These are phyloP conservation scores for Tillandsia leiboldiana DNA, from an alignment of 176 grass and related monocot genomes.

Conservation along the genomic window DNA sequence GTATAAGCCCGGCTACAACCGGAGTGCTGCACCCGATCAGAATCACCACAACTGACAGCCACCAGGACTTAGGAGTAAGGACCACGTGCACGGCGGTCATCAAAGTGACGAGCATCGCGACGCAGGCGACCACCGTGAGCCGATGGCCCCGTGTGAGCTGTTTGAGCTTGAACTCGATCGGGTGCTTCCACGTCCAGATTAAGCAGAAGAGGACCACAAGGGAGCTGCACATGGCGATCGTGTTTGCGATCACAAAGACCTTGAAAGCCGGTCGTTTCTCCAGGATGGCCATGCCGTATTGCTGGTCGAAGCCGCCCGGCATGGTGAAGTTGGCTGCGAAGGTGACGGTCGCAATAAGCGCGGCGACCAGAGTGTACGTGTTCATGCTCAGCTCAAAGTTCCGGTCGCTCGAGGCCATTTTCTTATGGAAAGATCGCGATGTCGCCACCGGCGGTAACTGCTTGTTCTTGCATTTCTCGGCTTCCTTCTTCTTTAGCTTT, in stretches of 20 bases:
- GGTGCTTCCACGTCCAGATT: conserved; percentile 28
- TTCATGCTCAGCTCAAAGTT: conserved; percentile 28
- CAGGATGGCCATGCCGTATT: conserved; percentile 21
- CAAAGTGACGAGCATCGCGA: conserved; percentile 19
- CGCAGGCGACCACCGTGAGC: conserved; percentile 13
- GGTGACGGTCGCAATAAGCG: conserved; percentile 40
- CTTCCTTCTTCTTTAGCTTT: conserved; percentile 28
- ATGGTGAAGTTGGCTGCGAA: conserved; percentile 39
- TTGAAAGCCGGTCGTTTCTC: conserved; percentile 11
- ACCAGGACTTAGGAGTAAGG: neutral
- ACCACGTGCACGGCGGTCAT: conserved; percentile 9
- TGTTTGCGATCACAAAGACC: conserved; percentile 32
- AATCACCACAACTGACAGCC: conserved; percentile 25
- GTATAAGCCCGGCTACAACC: conserved; percentile 11
- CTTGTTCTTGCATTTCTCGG: conserved; percentile 23
- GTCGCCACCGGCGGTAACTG: conserved; percentile 7
- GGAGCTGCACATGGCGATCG: conserved; percentile 37
- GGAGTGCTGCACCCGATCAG: conserved; percentile 28
- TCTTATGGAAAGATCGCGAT: conserved; percentile 2
- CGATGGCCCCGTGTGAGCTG: conserved; percentile 28
- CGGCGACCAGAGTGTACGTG: conserved; percentile 35
- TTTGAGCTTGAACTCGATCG: conserved; percentile 23
- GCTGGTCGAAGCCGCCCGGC: conserved; percentile 30
- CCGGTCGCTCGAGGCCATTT: conserved; percentile 16
- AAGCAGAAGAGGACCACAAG: conserved; percentile 28